These are phyloP conservation scores for Acorus gramineus DNA, from an alignment of 106 monocot genomes.

Conservation along the genomic window DNA sequence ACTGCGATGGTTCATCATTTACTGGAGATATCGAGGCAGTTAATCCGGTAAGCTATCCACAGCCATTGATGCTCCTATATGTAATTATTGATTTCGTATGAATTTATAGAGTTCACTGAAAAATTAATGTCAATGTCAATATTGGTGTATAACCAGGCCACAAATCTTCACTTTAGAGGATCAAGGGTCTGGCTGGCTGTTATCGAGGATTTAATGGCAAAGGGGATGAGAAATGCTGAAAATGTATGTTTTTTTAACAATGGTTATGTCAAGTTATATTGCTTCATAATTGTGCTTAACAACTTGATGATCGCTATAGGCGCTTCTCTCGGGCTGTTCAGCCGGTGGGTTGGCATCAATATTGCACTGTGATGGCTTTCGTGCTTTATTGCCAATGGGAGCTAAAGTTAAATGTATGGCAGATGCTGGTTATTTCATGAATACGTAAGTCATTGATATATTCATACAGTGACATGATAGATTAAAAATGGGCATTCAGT, in stretches of 20 bases:
- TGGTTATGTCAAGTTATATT: background rate
- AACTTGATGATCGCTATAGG: conserved; percentile 29
- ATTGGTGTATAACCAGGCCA: conserved; percentile 22
- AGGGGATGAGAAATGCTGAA: conserved; percentile 69
- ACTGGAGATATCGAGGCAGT: conserved; percentile 84
- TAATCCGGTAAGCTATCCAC: conserved; percentile 44
- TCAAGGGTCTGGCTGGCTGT: conserved; percentile 69
- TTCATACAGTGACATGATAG: background rate
- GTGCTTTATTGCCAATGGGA: conserved; percentile 46
- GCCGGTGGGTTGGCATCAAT: conserved; percentile 90
- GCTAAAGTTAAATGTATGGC: conserved; percentile 86
- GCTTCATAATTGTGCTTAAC: background rate
- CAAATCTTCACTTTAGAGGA: conserved; percentile 80
- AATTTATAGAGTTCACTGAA: too few relatives aligned
- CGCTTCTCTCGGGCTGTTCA: conserved; percentile 84
- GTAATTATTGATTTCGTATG: too few relatives aligned
- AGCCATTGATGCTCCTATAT: too few relatives aligned
- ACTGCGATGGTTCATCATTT: conserved; percentile 94
- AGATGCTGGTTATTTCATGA: conserved; percentile 94
- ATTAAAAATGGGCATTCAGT: background rate
- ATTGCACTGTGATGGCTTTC: conserved; percentile 81
- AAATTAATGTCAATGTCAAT: background rate
- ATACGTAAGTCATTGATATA: conserved; percentile 41
- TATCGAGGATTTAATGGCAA: conserved; percentile 67
- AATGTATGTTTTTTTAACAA: conserved; percentile 30